Conservation (phyloP, 2,329 filamentous ascomycete species). For the Neopestalotiopsis clavispora region DNA sequence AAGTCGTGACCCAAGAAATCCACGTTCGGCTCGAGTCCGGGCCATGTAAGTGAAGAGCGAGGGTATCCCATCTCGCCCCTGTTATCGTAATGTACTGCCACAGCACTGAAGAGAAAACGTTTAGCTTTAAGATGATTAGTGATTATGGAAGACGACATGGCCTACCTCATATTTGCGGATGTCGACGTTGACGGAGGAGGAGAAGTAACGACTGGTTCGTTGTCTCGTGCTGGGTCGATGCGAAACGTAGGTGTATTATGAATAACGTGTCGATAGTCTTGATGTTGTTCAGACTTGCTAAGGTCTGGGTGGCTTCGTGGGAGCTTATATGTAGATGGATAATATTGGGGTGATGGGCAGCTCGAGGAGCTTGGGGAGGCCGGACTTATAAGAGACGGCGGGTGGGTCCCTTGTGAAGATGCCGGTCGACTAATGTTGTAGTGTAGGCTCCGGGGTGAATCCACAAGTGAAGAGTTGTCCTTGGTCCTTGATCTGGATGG, state of each 20-base stretch:
- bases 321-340: conserved; percentile 31
- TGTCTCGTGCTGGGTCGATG: conserved; percentile 39
- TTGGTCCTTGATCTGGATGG: conserved; percentile 32
- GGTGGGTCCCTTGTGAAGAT: conserved; percentile 28
- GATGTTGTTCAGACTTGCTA: conserved; percentile 28
- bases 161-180: conserved; percentile 43
- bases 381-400: conserved; percentile 33
- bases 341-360: conserved; percentile 29
- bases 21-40: conserved; percentile 44
- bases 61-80: conserved; percentile 55
- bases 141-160: conserved; percentile 17
- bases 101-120: conserved; percentile 47
- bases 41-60: conserved; percentile 56
- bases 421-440: conserved; percentile 26
- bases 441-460: conserved; percentile 26
- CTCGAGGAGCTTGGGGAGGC: conserved; percentile 27
- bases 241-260: conserved; percentile 33
- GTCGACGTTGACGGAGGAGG: conserved; percentile 24
- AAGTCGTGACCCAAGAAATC: conserved; percentile 51
- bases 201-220: conserved; percentile 27
- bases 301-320: conserved; percentile 19
- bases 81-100: conserved; percentile 55
- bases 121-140: conserved; percentile 16
- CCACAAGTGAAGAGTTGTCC: conserved; percentile 26
- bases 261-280: conserved; percentile 25